Base-by-base conservation (phyloP, 768 basidiomycete species). In the Russula compacta region DNA sequence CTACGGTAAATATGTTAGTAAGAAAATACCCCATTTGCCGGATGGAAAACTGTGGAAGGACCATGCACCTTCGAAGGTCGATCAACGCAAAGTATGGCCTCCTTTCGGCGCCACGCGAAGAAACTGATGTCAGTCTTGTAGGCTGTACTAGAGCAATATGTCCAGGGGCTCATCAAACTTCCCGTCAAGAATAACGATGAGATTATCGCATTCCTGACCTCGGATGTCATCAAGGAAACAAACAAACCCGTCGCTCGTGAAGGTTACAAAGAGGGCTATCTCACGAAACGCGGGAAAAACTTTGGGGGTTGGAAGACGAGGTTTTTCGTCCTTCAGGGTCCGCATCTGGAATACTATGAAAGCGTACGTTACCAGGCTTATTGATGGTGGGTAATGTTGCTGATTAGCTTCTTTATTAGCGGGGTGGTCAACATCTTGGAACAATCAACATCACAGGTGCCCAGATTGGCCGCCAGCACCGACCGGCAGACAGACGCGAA, bases 241-340 rank as follows among this genome's bases (percentile, higher is more conserved):
- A 83, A 82, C 71, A 83, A 85, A 63, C 87, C 89, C 2, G 89
- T 89, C 19, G 82, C 83, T 76, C 87, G 89, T 69, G 79, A 79
- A 2, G 89, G 89, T 32, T 85, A 94, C 75, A 97, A 95, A 73
- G 92, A 95, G 72, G 95, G 95, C 15, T 95, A 95, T 71, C 76
- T 97, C 39, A 98, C 95, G 19, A 98, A 98, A 75, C 81, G 93
- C 60, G 95, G 95, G 21, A 93, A 98, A 77, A 97, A 92, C 69
- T 98, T 98, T 74, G 97, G 97, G 48, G 94, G 95, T 2, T 95
- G 92, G 95, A 95, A 95, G 71, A 92, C 92, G 29, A 81, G 97
- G 46, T 99, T 86, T 73, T 98, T 98, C 68, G 92, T 98, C 8
- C 78, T 98, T 29, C 87, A 92, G 72, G 93, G 95, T 0, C 86